Percentiles rank a stretch among this genome's conserved stretches.
phyloP scores from a whole-genome alignment of 2,329 filamentous ascomycete species.

The Penicillium occitanis region DNA sequence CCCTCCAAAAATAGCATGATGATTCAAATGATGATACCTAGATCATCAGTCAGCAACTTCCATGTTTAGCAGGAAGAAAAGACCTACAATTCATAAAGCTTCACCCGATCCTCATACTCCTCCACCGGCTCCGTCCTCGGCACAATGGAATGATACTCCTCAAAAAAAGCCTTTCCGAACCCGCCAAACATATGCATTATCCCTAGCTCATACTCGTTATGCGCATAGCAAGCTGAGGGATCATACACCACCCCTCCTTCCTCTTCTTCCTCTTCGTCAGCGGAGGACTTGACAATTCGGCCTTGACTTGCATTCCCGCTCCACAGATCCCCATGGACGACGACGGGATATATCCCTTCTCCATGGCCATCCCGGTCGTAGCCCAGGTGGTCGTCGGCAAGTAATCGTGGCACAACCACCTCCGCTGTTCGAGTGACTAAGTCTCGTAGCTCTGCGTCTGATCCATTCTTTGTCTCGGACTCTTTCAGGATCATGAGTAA shows the following conservation, averaged over 20 bases:
- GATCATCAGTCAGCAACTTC: neutral
- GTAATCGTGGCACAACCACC: constrained; percentile 70
- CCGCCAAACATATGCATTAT: constrained; percentile 98
- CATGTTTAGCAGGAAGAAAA: neutral
- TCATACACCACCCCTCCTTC: constrained; percentile 70
- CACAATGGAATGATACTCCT: constrained; percentile 72
- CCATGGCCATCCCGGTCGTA: constrained; percentile 42
- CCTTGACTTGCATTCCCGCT: constrained; percentile 76
- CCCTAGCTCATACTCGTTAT: constrained; percentile 85
- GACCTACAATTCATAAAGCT: constrained; percentile 75
- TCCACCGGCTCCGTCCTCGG: constrained; percentile 75
- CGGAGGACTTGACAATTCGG: constrained; percentile 52
- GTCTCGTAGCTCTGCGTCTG: constrained; percentile 60
- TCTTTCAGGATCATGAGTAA: constrained; percentile 64
- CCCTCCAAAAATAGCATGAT: constrained; percentile 79
- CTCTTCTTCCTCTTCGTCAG: constrained; percentile 33
- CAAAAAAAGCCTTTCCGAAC: constrained; percentile 69
- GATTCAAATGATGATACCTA: constrained; percentile 90
- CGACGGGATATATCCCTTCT: constrained; percentile 67
- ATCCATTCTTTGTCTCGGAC: constrained; percentile 61
- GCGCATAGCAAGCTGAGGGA: constrained; percentile 76
- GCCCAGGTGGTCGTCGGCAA: constrained; percentile 67
- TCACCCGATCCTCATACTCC: constrained; percentile 82
- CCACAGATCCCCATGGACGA: constrained; percentile 93
- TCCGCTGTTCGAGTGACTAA: constrained; percentile 65